Conservation (phyloP, 2,329 filamentous ascomycete species). For the Alternaria alternata region DNA sequence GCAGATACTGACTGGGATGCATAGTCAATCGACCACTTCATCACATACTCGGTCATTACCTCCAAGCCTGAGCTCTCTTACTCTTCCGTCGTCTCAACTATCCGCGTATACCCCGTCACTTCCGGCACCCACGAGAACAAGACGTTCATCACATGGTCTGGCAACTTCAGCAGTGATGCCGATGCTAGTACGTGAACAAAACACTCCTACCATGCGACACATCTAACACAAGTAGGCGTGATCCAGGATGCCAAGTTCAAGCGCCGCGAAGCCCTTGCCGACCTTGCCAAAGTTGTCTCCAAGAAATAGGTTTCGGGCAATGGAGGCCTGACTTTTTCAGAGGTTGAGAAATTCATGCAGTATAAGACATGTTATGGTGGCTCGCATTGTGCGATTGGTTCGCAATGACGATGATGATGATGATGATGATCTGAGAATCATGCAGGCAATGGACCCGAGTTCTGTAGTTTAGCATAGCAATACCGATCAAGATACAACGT, state of each 20-base stretch:
- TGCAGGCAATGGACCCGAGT: background rate
- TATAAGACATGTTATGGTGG: background rate
- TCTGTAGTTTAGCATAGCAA: background rate
- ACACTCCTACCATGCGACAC: no score
- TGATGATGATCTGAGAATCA: background rate
- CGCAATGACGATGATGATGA: background rate
- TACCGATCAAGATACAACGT: background rate
- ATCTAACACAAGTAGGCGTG: constrained; percentile 60
- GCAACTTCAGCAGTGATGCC: constrained; percentile 74
- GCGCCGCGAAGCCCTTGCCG: constrained; percentile 73
- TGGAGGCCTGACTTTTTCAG: background rate
- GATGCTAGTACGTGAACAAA: constrained; percentile 65
- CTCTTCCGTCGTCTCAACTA: constrained; percentile 71
- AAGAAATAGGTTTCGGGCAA: constrained; percentile 41
- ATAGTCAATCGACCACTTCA: constrained; percentile 70
- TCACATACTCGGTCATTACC: constrained; percentile 76
- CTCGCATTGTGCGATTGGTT: background rate
- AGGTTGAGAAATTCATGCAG: background rate
- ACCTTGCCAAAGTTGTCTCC: constrained; percentile 64
- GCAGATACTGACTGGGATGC: constrained; percentile 3
- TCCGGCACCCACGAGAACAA: constrained; percentile 69
- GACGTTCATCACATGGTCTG: constrained; percentile 74
- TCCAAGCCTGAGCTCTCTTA: constrained; percentile 71
- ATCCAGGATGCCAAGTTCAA: constrained; percentile 81
- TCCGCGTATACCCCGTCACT: constrained; percentile 72